Evolutionary conservation across 148 eudicot genomes (phyloP).

Genomic region (Amaranthus hypochondriacus): DNA sequence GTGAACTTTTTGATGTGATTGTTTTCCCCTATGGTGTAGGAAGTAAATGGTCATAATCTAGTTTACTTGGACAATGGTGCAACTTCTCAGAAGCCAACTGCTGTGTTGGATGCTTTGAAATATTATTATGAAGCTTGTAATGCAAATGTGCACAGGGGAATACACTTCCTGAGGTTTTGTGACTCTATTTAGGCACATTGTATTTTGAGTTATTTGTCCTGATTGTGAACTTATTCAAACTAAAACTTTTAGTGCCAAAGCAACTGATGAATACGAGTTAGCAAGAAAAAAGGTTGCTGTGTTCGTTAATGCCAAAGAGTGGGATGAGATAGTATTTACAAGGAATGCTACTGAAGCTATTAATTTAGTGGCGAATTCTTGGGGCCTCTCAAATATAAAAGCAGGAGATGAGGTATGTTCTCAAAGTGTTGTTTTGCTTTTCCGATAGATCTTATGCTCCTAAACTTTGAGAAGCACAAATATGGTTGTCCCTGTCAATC

Average conservation of each 20-base stretch:
- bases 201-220: conserved; percentile 1
- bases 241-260: conserved; percentile 62
- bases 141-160: conserved; percentile 92
- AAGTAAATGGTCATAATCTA: conserved; percentile 70
- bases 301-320: conserved; percentile 71
- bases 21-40: conserved; percentile 33
- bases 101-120: conserved; percentile 63
- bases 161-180: conserved; percentile 73
- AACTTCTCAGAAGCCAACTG: conserved; percentile 85
- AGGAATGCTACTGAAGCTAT: conserved; percentile 97
- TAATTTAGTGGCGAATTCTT: conserved; percentile 85
- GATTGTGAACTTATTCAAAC: conserved; percentile 3
- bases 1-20: not conserved
- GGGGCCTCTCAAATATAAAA: conserved; percentile 76
- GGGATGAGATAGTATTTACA: conserved; percentile 79
- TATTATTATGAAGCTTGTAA: conserved; percentile 76
- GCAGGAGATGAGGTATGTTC: conserved; percentile 72
- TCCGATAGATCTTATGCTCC: not conserved
- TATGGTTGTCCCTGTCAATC: not conserved
- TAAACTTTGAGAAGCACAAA: not conserved
- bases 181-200: not conserved
- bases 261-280: conserved; percentile 84
- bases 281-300: conserved; percentile 84
- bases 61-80: conserved; percentile 95
- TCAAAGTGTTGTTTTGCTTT: not conserved